Base-by-base conservation (phyloP, 2,329 filamentous ascomycete species). In the Fusarium pseudocircinatum region DNA sequence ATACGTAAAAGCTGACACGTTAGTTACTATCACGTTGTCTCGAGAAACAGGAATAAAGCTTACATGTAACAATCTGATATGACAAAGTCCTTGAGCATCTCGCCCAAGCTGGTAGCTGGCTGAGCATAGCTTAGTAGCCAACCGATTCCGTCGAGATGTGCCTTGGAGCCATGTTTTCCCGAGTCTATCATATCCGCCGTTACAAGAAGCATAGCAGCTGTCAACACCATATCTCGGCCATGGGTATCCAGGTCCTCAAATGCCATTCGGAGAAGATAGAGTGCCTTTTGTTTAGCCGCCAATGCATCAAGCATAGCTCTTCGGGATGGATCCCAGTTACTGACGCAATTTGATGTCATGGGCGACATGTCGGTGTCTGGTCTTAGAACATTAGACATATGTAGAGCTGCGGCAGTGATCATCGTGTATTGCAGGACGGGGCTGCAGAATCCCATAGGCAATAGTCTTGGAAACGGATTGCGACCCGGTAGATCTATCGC, bases 61-160 rank as follows among this genome's bases (percentile, higher is more conserved):
- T 53, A 66, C 64, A 67, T 67, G 16, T 67, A 67, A 2, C 64
- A 67, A 24, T 67, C 64, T 1, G 64, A 64, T n/a, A 67, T 53
- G 4, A 67, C 47, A 39, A 59, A 67, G 30, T 67, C 61, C 39
- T 57, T 52, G 12, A 67, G 60, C 39, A 52, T 66, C 20, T 53
- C 52, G 10, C 56, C 36, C 9, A 53, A 46, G 16, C 46, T 43
- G 2, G 28, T 64, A 4, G 43, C 37, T 6, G 64, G 64, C 14
- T 28, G 61, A 16, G 47, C 44, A 24, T 66, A 46, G 2, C 9
- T 64, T 2, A 67, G 15, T 1, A 67, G 9, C 24, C 46, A 66
- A 14, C 60, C 64, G 9, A 56, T 66, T 1, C 61, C 64, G 11
- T 67, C 61, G 2, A 67, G 39, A n/a, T 67, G 61, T 14, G 64